These are phyloP conservation scores for Phialocephala sp. DNA, from an alignment of 2,329 filamentous ascomycete genomes.

Conservation along the genomic window DNA sequence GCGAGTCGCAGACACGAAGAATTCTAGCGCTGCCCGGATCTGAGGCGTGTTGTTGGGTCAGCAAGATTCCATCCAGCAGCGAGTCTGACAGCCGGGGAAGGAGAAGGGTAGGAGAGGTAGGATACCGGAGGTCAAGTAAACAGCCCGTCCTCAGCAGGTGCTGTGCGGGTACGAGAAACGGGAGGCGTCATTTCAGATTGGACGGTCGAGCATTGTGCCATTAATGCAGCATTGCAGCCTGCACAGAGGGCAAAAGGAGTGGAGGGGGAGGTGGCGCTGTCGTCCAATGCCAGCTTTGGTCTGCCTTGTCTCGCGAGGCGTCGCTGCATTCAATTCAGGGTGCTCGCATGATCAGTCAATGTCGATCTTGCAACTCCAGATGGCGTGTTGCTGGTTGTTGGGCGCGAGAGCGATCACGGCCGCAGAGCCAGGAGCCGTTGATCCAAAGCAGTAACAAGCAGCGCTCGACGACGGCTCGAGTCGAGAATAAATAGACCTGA, in stretches of 20 bases:
- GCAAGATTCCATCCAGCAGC: slow-evolving; percentile 20
- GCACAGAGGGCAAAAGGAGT: background rate
- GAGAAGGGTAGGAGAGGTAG: background rate
- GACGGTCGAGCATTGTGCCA: background rate
- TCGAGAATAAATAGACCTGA: slow-evolving; percentile 8
- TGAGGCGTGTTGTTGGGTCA: slow-evolving; percentile 29
- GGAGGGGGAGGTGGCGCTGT: background rate
- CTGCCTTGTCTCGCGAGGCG: slow-evolving; percentile 22
- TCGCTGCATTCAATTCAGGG: slow-evolving; percentile 27
- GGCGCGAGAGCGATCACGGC: background rate
- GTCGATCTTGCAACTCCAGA: slow-evolving; percentile 35
- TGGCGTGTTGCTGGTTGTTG: slow-evolving; percentile 29
- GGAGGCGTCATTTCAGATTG: slow-evolving; percentile 4
- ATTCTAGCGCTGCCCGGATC: slow-evolving; percentile 8
- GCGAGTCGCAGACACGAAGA: slow-evolving; percentile 13
- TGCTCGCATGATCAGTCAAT: slow-evolving; percentile 40
- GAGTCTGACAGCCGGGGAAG: slow-evolving; percentile 12
- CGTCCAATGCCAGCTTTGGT: slow-evolving; percentile 22
- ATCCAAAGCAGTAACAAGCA: slow-evolving; percentile 3
- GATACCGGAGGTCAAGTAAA: background rate
- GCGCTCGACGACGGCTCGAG: slow-evolving; percentile 2
- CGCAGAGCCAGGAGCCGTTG: background rate
- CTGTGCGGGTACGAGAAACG: slow-evolving; percentile 7
- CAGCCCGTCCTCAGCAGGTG: background rate
- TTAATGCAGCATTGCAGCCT: slow-evolving; percentile 9